Percentiles rank a stretch among this genome's conserved stretches.
Conservation (phyloP, 768 basidiomycete species). For the Pleurotus giganteus region DNA sequence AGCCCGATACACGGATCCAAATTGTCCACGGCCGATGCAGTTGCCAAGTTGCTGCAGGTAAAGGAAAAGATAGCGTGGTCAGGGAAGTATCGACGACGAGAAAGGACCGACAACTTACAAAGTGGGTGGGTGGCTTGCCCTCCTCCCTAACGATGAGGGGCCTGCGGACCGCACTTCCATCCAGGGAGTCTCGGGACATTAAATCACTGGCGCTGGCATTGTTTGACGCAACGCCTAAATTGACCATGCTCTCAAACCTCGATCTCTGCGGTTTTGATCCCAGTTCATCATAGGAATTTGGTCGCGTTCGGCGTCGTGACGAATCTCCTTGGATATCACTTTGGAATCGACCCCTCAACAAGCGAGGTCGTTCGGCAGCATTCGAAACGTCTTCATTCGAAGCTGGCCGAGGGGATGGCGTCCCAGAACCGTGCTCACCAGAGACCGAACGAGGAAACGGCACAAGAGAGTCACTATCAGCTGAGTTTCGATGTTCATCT, state of each 20-base stretch:
- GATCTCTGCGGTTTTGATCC: slow-evolving; percentile 52
- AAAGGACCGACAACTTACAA: slow-evolving; percentile 52
- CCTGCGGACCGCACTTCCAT: slow-evolving; percentile 63
- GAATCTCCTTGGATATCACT: slow-evolving; percentile 67
- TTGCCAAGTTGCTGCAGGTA: slow-evolving; percentile 89
- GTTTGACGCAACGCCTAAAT: slow-evolving; percentile 50
- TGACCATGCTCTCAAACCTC: slow-evolving; percentile 73
- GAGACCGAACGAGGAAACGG: slow-evolving; percentile 68
- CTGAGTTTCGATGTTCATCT: slow-evolving; percentile 31
- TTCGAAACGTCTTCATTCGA: slow-evolving; percentile 28
- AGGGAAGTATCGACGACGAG: slow-evolving; percentile 5
- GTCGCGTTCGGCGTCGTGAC: slow-evolving; percentile 50
- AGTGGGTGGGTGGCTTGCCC: slow-evolving; percentile 75
- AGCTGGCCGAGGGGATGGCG: slow-evolving; percentile 41
- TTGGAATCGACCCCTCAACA: slow-evolving; percentile 65
- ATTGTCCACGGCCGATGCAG: slow-evolving; percentile 96
- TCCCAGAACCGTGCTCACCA: slow-evolving; percentile 42
- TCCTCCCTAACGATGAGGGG: slow-evolving; percentile 78
- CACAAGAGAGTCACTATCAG: slow-evolving; percentile 38
- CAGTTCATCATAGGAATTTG: slow-evolving; percentile 68
- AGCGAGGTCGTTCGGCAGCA: slow-evolving; percentile 35
- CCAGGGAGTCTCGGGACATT: slow-evolving; percentile 56
- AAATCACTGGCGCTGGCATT: slow-evolving; percentile 67
- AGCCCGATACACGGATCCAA: slow-evolving; percentile 93
- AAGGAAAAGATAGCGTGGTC: slow-evolving; percentile 11